Evolutionary conservation across 768 basidiomycete genomes (phyloP).

Genomic region (Collybia mongolica): DNA sequence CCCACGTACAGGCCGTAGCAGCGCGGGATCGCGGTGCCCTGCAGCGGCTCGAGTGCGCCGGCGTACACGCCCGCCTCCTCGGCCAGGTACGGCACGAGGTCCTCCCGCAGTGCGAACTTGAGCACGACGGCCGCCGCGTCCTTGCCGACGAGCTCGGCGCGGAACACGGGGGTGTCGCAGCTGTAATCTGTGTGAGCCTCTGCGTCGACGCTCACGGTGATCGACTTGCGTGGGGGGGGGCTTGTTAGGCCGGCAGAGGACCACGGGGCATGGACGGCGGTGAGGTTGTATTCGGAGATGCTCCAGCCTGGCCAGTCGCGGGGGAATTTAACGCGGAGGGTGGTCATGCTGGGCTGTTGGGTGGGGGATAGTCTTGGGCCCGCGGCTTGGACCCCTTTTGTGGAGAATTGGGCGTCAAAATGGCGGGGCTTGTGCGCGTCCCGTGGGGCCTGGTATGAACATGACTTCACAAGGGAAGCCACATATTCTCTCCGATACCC

Average conservation of each 20-base stretch:
- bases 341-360: constrained; percentile 10
- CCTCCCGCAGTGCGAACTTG: constrained; percentile 38
- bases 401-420: too few relatives aligned
- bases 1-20: constrained; percentile 35
- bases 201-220: constrained; percentile 29
- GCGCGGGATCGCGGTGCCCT: constrained; percentile 30
- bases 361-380: too few relatives aligned
- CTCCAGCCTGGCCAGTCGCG: constrained; percentile 35
- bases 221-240: constrained; percentile 8
- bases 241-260: neutral
- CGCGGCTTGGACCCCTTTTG: too few relatives aligned
- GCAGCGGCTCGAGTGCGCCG: constrained; percentile 26
- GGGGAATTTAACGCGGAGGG: constrained; percentile 33
- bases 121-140: constrained; percentile 19
- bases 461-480: neutral
- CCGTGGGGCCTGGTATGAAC: too few relatives aligned
- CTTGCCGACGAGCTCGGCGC: constrained; percentile 18
- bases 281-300: constrained; percentile 26
- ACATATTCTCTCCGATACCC: neutral
- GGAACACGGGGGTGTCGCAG: constrained; percentile 37
- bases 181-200: constrained; percentile 29
- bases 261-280: constrained; percentile 12
- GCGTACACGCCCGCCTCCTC: constrained; percentile 32
- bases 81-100: constrained; percentile 31
- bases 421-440: too few relatives aligned